These are phyloP conservation scores for Pichia cabralensis DNA, from an alignment of 805 yeast species.

Conservation along the genomic window DNA sequence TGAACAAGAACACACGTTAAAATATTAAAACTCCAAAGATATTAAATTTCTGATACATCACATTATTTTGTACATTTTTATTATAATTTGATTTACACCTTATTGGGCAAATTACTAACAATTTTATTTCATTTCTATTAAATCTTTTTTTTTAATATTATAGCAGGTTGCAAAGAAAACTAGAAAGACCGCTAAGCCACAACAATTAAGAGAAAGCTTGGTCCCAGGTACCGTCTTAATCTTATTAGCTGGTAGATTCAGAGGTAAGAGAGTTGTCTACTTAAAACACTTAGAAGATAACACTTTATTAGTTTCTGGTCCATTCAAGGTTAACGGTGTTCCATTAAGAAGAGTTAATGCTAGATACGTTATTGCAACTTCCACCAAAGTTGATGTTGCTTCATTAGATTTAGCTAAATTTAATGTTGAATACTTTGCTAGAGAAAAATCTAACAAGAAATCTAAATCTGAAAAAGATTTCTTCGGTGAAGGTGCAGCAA, in stretches of 20 bases:
- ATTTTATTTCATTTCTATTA: background rate
- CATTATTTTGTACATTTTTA: background rate
- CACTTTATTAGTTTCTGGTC: slow-evolving; percentile 95
- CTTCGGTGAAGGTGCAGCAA: slow-evolving; percentile 67
- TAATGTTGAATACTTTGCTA: slow-evolving; percentile 91
- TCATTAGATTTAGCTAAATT: slow-evolving; percentile 83
- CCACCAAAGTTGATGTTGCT: slow-evolving; percentile 77
- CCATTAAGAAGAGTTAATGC: slow-evolving; percentile 99
- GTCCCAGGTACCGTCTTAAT: slow-evolving; percentile 98
- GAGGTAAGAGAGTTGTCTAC: slow-evolving; percentile 99
- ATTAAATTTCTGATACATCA: background rate
- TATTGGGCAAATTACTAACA: slow-evolving; percentile 8
- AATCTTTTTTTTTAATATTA: slow-evolving; percentile 16
- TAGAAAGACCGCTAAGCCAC: slow-evolving; percentile 89
- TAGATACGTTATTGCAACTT: slow-evolving; percentile 97
- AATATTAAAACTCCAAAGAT: background rate
- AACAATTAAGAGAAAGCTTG: slow-evolving; percentile 88
- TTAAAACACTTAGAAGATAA: slow-evolving; percentile 95
- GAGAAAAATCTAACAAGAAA: slow-evolving; percentile 79
- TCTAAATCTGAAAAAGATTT: slow-evolving; percentile 87
- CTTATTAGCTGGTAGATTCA: slow-evolving; percentile 97
- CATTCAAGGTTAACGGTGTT: slow-evolving; percentile 99
- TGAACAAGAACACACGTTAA: background rate
- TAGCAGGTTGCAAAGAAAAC: slow-evolving; percentile 78
- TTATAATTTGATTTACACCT: too few relatives aligned